Percentiles rank a stretch among this genome's conserved stretches.
Conservation (phyloP, 768 basidiomycete genomes). For the Chlorophyllum brunneum region DNA sequence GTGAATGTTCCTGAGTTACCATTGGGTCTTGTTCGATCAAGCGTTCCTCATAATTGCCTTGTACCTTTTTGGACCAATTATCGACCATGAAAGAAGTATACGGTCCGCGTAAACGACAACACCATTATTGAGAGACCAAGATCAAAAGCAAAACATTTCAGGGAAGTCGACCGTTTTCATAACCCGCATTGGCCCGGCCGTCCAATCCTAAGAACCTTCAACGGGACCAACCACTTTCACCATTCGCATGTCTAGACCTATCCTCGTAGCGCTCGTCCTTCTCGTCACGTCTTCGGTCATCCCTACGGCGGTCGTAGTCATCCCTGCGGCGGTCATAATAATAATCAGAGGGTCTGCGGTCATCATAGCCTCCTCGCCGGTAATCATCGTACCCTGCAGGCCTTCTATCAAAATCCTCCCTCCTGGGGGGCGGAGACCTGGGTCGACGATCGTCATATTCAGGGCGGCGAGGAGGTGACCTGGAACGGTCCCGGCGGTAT, state of each 20-base stretch:
- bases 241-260: conserved; percentile 71
- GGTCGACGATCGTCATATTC: conserved; percentile 74
- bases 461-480: conserved; percentile 72
- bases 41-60: conserved; percentile 28
- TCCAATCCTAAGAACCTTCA: conserved; percentile 42
- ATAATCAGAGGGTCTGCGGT: conserved; percentile 79
- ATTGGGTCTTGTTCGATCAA: conserved; percentile 14
- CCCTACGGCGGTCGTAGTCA: conserved; percentile 63
- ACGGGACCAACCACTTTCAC: conserved; percentile 76
- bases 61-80: conserved; percentile 35
- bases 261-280: conserved; percentile 82
- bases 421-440: conserved; percentile 78
- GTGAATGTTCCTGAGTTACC: conserved; percentile 14
- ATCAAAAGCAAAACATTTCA: conserved; percentile 37
- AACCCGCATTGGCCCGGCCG: conserved; percentile 16
- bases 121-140: conserved; percentile 49
- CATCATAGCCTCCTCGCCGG: conserved; percentile 81
- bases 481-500: conserved; percentile 78
- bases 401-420: conserved; percentile 82
- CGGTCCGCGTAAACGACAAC: conserved; percentile 52
- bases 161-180: conserved; percentile 25
- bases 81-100: conserved; percentile 47
- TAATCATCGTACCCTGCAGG: conserved; percentile 92
- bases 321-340: conserved; percentile 89
- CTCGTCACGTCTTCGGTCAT: conserved; percentile 78